These are phyloP conservation scores for Phaffomyces thermotolerans DNA, from an alignment of 805 yeast species.

Conservation along the genomic window DNA sequence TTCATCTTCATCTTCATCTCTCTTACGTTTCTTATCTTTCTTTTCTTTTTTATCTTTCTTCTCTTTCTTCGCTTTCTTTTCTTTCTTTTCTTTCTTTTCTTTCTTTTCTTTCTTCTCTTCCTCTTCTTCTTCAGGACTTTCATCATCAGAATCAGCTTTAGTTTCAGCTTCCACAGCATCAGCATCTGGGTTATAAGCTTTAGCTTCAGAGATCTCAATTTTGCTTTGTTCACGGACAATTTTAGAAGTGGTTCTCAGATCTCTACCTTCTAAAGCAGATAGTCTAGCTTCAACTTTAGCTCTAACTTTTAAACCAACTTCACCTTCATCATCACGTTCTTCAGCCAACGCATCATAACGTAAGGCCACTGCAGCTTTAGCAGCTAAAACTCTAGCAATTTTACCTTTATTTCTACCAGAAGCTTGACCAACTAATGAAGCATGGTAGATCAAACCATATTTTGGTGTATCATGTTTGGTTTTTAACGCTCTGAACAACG, in stretches of 20 bases:
- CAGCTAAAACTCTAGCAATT: slow-evolving; percentile 97
- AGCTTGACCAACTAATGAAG: slow-evolving; percentile 96
- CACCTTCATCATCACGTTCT: slow-evolving; percentile 94
- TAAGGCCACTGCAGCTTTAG: slow-evolving; percentile 94
- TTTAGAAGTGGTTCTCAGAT: slow-evolving; percentile 82
- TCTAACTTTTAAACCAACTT: slow-evolving; percentile 85
- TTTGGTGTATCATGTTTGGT: slow-evolving; percentile 98
- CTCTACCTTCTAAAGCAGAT: slow-evolving; percentile 94
- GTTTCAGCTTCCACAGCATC: slow-evolving; percentile 53
- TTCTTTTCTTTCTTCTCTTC: slow-evolving; percentile 26
- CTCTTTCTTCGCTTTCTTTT: slow-evolving; percentile 30
- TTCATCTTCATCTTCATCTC: slow-evolving; percentile 12
- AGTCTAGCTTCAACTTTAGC: slow-evolving; percentile 91
- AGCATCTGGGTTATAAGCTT: slow-evolving; percentile 92
- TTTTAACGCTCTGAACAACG: slow-evolving; percentile 95
- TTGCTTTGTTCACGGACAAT: slow-evolving; percentile 78
- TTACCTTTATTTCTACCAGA: slow-evolving; percentile 97
- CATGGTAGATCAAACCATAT: slow-evolving; percentile 95
- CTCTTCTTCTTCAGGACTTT: slow-evolving; percentile 31
- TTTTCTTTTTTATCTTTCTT: slow-evolving; percentile 9
- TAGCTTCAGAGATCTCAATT: slow-evolving; percentile 76
- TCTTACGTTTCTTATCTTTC: slow-evolving; percentile 23
- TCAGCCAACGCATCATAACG: slow-evolving; percentile 96
- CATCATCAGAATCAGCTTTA: slow-evolving; percentile 31
- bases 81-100: slow-evolving; percentile 24